phyloP scores from a whole-genome alignment of 495 filamentous ascomycete genomes.

The Lophium mytilinum region DNA sequence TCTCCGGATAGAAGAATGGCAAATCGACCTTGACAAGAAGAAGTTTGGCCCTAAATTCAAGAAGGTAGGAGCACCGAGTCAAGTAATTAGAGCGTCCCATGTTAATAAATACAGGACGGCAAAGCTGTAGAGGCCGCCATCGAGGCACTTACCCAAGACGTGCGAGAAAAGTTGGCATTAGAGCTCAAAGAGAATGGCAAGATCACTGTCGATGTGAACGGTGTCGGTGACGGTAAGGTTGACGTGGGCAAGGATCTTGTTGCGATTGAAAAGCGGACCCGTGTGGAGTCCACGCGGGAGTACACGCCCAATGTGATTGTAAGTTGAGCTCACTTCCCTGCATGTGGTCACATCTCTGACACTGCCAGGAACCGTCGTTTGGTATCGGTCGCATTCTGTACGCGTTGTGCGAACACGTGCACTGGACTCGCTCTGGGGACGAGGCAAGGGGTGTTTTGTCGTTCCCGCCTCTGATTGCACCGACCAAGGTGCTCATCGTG shows the following conservation, averaged over 20 bases:
- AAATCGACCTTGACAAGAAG: slow-evolving; percentile 73
- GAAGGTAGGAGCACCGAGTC: slow-evolving; percentile 34
- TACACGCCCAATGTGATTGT: slow-evolving; percentile 59
- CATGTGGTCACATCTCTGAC: neutral
- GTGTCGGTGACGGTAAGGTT: slow-evolving; percentile 55
- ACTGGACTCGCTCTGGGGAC: slow-evolving; percentile 62
- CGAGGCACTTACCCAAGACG: slow-evolving; percentile 56
- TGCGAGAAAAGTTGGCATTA: slow-evolving; percentile 60
- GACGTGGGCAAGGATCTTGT: slow-evolving; percentile 65
- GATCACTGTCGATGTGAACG: slow-evolving; percentile 57
- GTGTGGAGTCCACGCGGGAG: slow-evolving; percentile 61
- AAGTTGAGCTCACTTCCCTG: neutral
- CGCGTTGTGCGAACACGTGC: slow-evolving; percentile 68
- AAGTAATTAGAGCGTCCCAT: no score
- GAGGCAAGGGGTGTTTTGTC: slow-evolving; percentile 55
- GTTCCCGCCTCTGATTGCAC: slow-evolving; percentile 56
- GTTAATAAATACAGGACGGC: slow-evolving; percentile 49
- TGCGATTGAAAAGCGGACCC: slow-evolving; percentile 60
- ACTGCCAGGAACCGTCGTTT: slow-evolving; percentile 72
- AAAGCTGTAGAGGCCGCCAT: slow-evolving; percentile 65
- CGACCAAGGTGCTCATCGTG: slow-evolving; percentile 62
- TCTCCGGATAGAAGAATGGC: slow-evolving; percentile 61
- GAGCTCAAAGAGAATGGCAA: slow-evolving; percentile 58
- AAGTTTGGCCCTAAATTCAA: slow-evolving; percentile 74
- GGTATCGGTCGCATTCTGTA: slow-evolving; percentile 77